These are phyloP conservation scores for Ophioceras dolichostomum DNA, from an alignment of 2,329 filamentous ascomycete species.

Conservation along the genomic window DNA sequence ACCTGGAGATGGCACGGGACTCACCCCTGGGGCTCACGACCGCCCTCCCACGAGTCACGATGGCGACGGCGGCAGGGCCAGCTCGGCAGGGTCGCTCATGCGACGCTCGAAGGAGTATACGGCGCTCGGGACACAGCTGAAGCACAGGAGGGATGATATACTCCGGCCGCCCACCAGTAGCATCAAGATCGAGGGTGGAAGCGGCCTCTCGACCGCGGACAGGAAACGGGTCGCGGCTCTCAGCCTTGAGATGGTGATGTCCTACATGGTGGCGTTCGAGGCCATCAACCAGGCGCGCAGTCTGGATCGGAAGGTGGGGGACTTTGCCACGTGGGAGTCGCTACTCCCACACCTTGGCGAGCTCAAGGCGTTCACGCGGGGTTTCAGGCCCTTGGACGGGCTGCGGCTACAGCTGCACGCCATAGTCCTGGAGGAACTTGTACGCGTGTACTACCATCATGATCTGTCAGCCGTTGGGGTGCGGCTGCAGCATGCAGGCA, in stretches of 20 bases:
- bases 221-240: conserved; percentile 28
- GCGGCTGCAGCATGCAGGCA: conserved; percentile 11
- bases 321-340: conserved; percentile 27
- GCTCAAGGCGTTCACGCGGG: conserved; percentile 24
- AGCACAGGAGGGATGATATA: conserved; percentile 40
- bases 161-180: conserved; percentile 10
- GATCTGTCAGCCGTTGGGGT: conserved; percentile 19
- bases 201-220: conserved; percentile 15
- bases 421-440: conserved; percentile 29
- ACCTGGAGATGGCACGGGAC: conserved; percentile 29
- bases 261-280: conserved; percentile 42
- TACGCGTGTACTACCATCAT: conserved; percentile 12
- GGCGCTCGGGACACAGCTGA: conserved; percentile 34
- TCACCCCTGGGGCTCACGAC: conserved; percentile 26
- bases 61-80: conserved; percentile 11
- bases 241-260: conserved; percentile 35
- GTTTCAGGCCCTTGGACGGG: conserved; percentile 21
- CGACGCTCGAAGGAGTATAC: conserved; percentile 24
- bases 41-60: conserved; percentile 24
- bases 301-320: conserved; percentile 28
- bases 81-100: conserved; percentile 16
- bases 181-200: conserved; percentile 12
- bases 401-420: conserved; percentile 31
- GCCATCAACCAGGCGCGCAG: conserved; percentile 30
- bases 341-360: conserved; percentile 32